Base-by-base conservation (phyloP, 225 moss, liverwort and hornwort species). In the Physcomitrellopsis africana region DNA sequence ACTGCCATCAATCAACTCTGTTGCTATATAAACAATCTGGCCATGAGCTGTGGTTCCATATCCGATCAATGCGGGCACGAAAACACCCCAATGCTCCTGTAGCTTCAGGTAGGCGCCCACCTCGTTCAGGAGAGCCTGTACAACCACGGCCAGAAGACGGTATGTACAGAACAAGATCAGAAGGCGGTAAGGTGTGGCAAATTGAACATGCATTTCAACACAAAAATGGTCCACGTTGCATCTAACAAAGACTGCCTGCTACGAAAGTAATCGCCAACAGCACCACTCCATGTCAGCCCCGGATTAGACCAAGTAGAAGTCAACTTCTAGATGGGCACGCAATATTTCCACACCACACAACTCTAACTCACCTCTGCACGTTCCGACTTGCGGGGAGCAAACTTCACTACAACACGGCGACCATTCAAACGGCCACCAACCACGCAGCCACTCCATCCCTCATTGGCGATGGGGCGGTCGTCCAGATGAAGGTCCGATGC, bases 341-440 rank as follows among this genome's bases (percentile, higher is more conserved):
- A 46, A 72, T 20, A n/a, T 0, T 65, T 58, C 26, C 9, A 69
- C 17, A 0, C 1, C 1, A 69, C 26, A 29, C 11, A 0, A 58
- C 57, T 73, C 10, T 9, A 68, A 0, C 73, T 77, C 69, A 69
- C 77, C 0, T 64, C 42, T 59, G 69, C 69, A 32, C 69, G 63
- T 58, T 74, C 22, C 69, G 17, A 77, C 0, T 69, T 1, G 58
- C 61, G 9, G 9, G 24, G 57, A 69, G 69, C 82, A 0, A 73
- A 0, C 64, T 77, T 82, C 73, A 74, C 64, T 3, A 44, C 73
- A 69, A 82, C 59, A 69, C 19, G 69, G 12, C 16, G 5, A 69
- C 8, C 63, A 12, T 77, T 64, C 73, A 82, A 69, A 60, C 0
- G 0, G 64, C 78, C 59, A 0, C 74, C 82, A 65, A 78, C 77